phyloP scores from a whole-genome alignment of 164 flowering plant species.

The Vitis amurensis region DNA sequence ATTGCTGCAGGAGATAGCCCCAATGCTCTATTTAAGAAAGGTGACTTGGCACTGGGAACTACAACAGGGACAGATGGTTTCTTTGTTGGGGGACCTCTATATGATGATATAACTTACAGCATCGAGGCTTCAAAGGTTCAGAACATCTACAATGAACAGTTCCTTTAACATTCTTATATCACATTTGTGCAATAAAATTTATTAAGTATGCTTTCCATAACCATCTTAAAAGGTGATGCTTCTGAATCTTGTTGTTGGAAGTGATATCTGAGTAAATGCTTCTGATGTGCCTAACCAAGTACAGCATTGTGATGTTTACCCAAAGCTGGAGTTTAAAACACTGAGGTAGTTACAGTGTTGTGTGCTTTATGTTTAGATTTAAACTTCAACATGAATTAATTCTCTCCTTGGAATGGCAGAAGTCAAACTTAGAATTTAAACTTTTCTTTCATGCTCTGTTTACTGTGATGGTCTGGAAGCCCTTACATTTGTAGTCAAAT shows the following conservation, averaged over 20 bases:
- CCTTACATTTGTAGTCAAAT: too few relatives aligned
- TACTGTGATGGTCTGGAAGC: too few relatives aligned
- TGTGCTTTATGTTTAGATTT: too few relatives aligned
- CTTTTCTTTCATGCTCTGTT: too few relatives aligned
- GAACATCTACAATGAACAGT: neutral
- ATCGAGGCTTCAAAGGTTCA: constrained; percentile 88
- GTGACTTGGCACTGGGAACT: constrained; percentile 72
- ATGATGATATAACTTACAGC: constrained; percentile 74
- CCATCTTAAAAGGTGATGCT: neutral
- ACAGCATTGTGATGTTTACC: too few relatives aligned
- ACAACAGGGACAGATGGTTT: constrained; percentile 73
- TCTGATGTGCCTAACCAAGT: too few relatives aligned
- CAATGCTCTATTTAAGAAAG: constrained; percentile 53
- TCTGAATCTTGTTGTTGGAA: neutral
- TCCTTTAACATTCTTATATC: neutral
- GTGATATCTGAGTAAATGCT: neutral
- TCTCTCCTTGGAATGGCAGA: too few relatives aligned
- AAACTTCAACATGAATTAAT: too few relatives aligned
- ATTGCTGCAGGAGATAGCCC: constrained; percentile 64
- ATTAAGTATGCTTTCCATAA: neutral
- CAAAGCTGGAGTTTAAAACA: too few relatives aligned
- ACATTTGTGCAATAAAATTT: neutral
- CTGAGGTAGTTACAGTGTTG: too few relatives aligned
- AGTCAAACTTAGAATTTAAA: too few relatives aligned
- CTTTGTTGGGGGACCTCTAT: constrained; percentile 78